Evolutionary conservation across 2,329 filamentous ascomycete genomes (phyloP), one percentile per base, ranked within the genome.

Genomic region (Phialophora tarda): DNA sequence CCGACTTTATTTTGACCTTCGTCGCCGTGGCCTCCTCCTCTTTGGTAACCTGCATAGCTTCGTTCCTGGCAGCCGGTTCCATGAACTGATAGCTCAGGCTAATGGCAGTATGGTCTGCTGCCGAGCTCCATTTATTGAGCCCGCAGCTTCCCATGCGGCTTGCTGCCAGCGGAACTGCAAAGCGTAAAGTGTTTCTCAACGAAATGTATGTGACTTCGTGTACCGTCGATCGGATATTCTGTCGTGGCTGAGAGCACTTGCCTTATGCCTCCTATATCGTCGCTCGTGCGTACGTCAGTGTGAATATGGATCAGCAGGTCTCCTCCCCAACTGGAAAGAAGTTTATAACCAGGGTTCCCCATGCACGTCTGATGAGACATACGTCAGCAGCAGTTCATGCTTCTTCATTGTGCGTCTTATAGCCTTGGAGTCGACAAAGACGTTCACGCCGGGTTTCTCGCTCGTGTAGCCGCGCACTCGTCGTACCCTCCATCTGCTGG

Each of bases 1-100:
- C 32, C 17, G 59, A 26, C 50, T 56, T 48, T 62, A 56, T 55
- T 62, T 30, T 62, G 59, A 62, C 34, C 24, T 62, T 56, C 34
- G 51, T 8, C 28, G 28, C 14, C 17, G 47, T 61, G 17, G n/a
- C 10, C 4, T 21, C n/a, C 26, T 55, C 28, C 28, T 11, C 24
- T 21, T 30, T 17, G 4, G 14, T 21, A 14, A n/a, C 11, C 24
- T 24, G 28, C 24, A 30, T 30, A 3, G 26, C n/a, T 55, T 55
- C 26, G 24, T 34, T 34, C 8, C 6, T 26, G 7, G n/a, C n/a
- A n/a, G 12, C 5, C 8, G 14, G 14, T 2, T 11, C 48, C 48
- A 21, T 12, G 48, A 53, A 53, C 11, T 2, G 48, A 26, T 26
- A 53, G 26, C 48, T 12, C 14, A n/a, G 48, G 14, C 14, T 28